Conservation (phyloP, 345 rosid genomes). For the Sonneratia caseolaris region DNA sequence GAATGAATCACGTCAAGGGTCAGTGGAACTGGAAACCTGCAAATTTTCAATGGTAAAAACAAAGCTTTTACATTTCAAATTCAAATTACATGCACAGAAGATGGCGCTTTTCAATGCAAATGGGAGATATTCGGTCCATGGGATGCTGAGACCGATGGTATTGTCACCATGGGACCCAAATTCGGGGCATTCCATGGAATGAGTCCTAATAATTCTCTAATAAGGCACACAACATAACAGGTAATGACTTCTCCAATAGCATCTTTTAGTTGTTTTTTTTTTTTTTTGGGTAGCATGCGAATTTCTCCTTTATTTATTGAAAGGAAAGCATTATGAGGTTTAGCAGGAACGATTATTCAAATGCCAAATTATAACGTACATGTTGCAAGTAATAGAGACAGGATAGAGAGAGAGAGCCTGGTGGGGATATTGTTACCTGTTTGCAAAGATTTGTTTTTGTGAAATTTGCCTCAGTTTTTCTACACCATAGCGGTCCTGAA, state of each 20-base stretch:
- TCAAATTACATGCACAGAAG: not conserved
- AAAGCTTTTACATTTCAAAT: not conserved
- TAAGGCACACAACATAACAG: not conserved
- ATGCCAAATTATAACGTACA: too few relatives aligned
- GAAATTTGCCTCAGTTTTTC: conserved; percentile 68
- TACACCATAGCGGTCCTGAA: conserved; percentile 78
- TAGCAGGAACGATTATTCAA: too few relatives aligned
- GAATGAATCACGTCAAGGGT: conserved; percentile 55
- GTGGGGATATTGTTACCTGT: conserved; percentile 42
- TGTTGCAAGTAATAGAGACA: not conserved
- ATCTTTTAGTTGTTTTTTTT: not conserved
- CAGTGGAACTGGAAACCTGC: conserved; percentile 88
- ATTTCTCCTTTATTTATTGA: not conserved
- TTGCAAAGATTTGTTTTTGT: conserved; percentile 56
- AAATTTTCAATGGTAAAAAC: not conserved
- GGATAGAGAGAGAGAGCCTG: not conserved
- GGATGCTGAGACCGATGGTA: not conserved
- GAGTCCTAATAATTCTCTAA: not conserved
- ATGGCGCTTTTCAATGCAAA: not conserved
- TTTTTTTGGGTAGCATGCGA: not conserved
- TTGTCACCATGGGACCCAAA: not conserved
- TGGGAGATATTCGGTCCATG: not conserved
- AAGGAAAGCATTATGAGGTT: not conserved
- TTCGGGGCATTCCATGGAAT: not conserved
- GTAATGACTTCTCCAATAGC: not conserved